Conservation (phyloP, 2,329 filamentous ascomycete genomes). For the Tothia fuscella region DNA sequence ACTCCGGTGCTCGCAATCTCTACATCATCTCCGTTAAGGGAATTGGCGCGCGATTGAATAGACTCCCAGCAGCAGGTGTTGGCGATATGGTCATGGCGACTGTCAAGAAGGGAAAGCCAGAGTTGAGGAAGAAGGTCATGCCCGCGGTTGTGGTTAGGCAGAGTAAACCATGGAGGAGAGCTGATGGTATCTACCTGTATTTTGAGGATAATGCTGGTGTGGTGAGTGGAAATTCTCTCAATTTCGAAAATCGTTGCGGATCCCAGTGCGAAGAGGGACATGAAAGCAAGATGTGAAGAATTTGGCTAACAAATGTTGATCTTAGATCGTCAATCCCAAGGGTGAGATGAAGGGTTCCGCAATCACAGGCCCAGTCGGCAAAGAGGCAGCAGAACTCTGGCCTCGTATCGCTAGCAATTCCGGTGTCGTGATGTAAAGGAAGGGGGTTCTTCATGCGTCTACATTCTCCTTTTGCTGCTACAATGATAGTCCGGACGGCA, state of each 20-base stretch:
- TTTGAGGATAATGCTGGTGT: constrained; percentile 99
- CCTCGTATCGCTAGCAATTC: constrained; percentile 99
- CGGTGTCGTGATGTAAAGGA: constrained; percentile 95
- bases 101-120: constrained; percentile 99
- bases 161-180: constrained; percentile 98
- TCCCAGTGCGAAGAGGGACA: constrained; percentile 4
- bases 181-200: constrained; percentile 98
- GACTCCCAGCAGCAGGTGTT: constrained; percentile 91
- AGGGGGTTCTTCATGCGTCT: too few relatives aligned
- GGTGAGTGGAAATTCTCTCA: constrained; percentile 44
- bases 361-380: constrained; percentile 97
- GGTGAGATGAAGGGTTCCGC: constrained; percentile 99
- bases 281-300: constrained; percentile 2
- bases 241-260: too few relatives aligned
- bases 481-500: too few relatives aligned
- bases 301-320: constrained; percentile 12
- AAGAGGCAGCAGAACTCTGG: constrained; percentile 99
- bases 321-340: constrained; percentile 98
- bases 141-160: constrained; percentile 97
- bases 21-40: constrained; percentile 99
- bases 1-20: constrained; percentile 95
- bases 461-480: too few relatives aligned
- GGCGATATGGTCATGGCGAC: constrained; percentile 99
- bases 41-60: constrained; percentile 93
- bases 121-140: constrained; percentile 99